These are phyloP conservation scores for Diaporthe citriasiana DNA, from an alignment of 2,329 filamentous ascomycete species.

Conservation along the genomic window DNA sequence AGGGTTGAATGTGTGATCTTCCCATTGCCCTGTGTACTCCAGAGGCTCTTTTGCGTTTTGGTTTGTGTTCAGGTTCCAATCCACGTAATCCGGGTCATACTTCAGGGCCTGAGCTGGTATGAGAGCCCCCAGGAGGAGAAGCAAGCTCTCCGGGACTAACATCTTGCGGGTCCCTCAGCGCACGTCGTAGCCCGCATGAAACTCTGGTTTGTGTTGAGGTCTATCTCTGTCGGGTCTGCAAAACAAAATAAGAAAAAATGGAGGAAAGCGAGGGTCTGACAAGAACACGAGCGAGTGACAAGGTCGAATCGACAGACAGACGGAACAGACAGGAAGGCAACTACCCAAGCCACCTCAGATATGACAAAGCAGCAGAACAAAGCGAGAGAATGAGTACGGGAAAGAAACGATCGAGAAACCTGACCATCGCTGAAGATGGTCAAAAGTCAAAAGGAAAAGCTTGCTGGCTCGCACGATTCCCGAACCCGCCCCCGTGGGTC, in stretches of 20 bases:
- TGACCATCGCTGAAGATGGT: conserved; percentile 23
- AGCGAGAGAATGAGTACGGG: conserved; percentile 13
- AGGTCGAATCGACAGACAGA: conserved; percentile 20
- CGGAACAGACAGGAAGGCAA: conserved; percentile 40
- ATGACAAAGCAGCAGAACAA: conserved; percentile 19
- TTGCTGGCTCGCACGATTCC: conserved; percentile 16
- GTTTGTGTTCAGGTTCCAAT: conserved; percentile 53
- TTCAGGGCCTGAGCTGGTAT: conserved; percentile 34
- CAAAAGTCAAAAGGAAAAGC: conserved; percentile 33
- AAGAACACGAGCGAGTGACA: conserved; percentile 40
- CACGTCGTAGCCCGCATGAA: conserved; percentile 35
- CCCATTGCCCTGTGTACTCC: conserved; percentile 68
- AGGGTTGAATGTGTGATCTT: conserved; percentile 62
- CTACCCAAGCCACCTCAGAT: conserved; percentile 25
- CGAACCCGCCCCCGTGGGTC: conserved; percentile 26
- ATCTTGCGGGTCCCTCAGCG: conserved; percentile 41
- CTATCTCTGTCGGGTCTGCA: background rate
- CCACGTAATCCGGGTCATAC: conserved; percentile 42
- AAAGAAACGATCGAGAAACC: conserved; percentile 25
- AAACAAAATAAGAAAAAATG: conserved; percentile 10
- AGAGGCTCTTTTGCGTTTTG: conserved; percentile 62
- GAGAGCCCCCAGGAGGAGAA: conserved; percentile 43
- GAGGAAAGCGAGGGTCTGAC: conserved; percentile 35
- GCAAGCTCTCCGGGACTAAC: conserved; percentile 43
- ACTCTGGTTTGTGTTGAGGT: background rate